Evolutionary conservation across 2,329 filamentous ascomycete species (phyloP).

Genomic region (Venturiaceae sp.): DNA sequence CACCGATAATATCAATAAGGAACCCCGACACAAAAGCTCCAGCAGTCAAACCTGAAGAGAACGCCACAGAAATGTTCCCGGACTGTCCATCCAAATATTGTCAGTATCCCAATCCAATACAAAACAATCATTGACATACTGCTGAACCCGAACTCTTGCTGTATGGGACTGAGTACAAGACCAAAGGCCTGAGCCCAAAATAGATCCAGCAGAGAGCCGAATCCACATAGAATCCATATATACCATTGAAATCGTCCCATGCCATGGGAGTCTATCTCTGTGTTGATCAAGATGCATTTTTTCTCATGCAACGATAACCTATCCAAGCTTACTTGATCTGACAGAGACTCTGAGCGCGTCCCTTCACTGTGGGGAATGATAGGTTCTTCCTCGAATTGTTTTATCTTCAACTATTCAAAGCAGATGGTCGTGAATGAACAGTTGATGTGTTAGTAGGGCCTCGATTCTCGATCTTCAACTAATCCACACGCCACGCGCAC

Average conservation of each 20-base stretch:
- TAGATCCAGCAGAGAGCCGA: conserved; percentile 45
- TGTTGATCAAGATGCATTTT: conserved; percentile 33
- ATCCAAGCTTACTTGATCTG: conserved; percentile 6
- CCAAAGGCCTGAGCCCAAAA: conserved; percentile 36
- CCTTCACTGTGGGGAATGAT: background rate
- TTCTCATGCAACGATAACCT: conserved; percentile 29
- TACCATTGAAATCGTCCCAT: conserved; percentile 68
- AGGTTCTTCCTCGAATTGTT: background rate
- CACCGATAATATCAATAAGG: conserved; percentile 65
- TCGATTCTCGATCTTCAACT: too few species aligned
- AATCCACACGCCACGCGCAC: too few species aligned
- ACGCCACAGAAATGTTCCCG: conserved; percentile 46
- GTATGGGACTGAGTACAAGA: conserved; percentile 41
- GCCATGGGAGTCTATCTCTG: conserved; percentile 50
- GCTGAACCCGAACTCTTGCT: conserved; percentile 47
- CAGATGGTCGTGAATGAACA: too few species aligned
- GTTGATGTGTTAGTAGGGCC: too few species aligned
- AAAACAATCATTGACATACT: conserved; percentile 45
- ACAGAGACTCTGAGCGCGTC: background rate
- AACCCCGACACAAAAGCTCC: conserved; percentile 56
- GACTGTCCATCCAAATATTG: conserved; percentile 20
- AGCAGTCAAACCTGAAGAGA: conserved; percentile 44
- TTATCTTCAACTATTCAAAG: too few species aligned
- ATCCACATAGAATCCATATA: conserved; percentile 46
- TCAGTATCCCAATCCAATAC: conserved; percentile 37